Conservation (phyloP, 2,329 filamentous ascomycete species). For the Talaromyces islandicus region DNA sequence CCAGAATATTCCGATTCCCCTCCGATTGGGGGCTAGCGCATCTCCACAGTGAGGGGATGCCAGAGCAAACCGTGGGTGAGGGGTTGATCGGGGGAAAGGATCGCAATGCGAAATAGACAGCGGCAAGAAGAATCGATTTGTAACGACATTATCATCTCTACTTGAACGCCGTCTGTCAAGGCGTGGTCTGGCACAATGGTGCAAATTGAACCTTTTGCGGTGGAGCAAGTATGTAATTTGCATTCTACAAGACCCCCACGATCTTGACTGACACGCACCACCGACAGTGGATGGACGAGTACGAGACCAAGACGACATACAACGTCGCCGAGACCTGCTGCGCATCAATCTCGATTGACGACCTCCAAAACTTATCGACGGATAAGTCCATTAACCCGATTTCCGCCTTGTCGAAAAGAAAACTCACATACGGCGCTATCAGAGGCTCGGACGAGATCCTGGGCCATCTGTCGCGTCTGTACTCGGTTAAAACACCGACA, state of each 20-base stretch:
- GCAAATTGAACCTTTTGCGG: constrained; percentile 40
- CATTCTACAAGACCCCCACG: too few relatives aligned
- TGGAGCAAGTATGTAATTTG: constrained; percentile 60
- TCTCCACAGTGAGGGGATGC: background rate
- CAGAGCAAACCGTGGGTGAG: background rate
- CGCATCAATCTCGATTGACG: constrained; percentile 49
- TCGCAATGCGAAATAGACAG: background rate
- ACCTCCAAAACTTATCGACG: constrained; percentile 48
- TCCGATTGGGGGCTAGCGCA: background rate
- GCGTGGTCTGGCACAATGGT: constrained; percentile 25
- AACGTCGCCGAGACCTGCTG: constrained; percentile 55
- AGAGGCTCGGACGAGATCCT: constrained; percentile 61
- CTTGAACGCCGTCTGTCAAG: background rate
- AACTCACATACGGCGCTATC: constrained; percentile 69
- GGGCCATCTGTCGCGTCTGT: constrained; percentile 58
- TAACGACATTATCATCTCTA: background rate
- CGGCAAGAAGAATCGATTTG: background rate
- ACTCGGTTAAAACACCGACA: constrained; percentile 49
- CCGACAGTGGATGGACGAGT: constrained; percentile 51
- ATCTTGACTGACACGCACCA: background rate
- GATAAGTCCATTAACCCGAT: constrained; percentile 45
- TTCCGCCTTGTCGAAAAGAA: constrained; percentile 44
- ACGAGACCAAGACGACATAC: constrained; percentile 48
- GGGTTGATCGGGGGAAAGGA: background rate
- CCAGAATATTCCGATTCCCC: background rate